A percentile compares a stretch with the other conserved stretches of the same genome.
Conservation (phyloP, 2,329 filamentous ascomycete genomes). For the Venturia oleaginea region DNA sequence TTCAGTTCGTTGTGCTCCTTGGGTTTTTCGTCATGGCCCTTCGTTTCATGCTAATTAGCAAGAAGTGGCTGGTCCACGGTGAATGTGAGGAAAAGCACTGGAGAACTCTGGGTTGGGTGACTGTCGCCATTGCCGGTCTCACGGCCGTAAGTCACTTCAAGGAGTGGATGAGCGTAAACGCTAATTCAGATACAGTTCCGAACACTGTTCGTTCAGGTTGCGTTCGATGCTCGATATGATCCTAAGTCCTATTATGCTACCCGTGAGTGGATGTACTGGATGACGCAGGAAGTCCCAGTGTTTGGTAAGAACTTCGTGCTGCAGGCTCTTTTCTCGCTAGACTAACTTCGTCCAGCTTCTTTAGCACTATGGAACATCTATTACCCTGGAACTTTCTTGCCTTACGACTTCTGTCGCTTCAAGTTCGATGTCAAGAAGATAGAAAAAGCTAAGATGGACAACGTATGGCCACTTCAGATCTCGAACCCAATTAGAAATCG, state of each 20-base stretch:
- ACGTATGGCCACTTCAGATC: conserved; percentile 8
- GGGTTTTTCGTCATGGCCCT: neutral
- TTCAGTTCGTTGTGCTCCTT: conserved; percentile 1
- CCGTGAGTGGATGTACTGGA: conserved; percentile 13
- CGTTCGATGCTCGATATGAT: conserved; percentile 8
- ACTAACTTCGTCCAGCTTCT: neutral
- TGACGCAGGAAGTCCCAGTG: conserved; percentile 2
- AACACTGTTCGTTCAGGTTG: neutral
- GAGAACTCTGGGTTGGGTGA: conserved; percentile 6
- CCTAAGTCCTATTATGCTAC: conserved; percentile 2
- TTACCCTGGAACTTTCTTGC: conserved; percentile 6
- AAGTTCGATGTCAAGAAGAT: conserved; percentile 12
- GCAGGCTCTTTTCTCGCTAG: too few relatives aligned
- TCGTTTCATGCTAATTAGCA: conserved; percentile 13
- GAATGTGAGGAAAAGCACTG: conserved; percentile 10
- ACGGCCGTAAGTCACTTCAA: conserved; percentile 7
- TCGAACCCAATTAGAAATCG: conserved; percentile 6
- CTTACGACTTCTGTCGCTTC: conserved; percentile 8
- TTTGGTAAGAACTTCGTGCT: conserved; percentile 5
- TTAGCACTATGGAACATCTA: neutral
- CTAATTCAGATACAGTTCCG: neutral
- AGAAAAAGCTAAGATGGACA: conserved; percentile 8
- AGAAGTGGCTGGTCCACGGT: conserved; percentile 2
- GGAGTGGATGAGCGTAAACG: too few relatives aligned
- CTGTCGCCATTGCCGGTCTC: neutral